Base-by-base conservation (phyloP, 2,329 filamentous ascomycete genomes). In the Aspergillus carbonarius region DNA sequence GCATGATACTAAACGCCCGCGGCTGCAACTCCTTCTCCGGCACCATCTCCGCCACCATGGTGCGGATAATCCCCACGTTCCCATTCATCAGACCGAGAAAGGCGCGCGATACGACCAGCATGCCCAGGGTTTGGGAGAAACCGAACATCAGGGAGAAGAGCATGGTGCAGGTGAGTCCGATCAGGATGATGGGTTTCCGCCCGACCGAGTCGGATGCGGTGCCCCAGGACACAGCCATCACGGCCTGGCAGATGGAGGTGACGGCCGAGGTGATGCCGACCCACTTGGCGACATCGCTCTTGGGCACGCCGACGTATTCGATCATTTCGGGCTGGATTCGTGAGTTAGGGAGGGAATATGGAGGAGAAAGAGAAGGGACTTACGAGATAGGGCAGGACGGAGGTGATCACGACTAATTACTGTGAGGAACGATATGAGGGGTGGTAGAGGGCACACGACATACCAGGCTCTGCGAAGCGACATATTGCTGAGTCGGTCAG, bases 1-100 rank as follows among this genome's bases (percentile, higher is more conserved):
- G 93, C 93, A 98, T 97, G 47, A 98, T 82, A 63, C 89, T 92
- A 74, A 98, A 98, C 0, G 95, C 95, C 54, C 87, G 82, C 0
- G 93, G 93, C 70, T 97, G 93, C 6, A 96, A 81, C 70, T 92
- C 89, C 72, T 85, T 92, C 73, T 95, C 87, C 0, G 92, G 90
- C 1, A 96, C 92, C 83, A 97, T 87, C 74, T 97, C 93, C 0
- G 93, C 93, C 2, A 97, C 92, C 79, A 95, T 92, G 15, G 92
- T 96, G 64, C 93, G 81, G 63, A 97, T 88, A 61, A 97, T 97
- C 1, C 95, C 90, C n/a, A 93, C 88, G 70, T 97, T 98, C 55
- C 93, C 95, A 70, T 96, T 97, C 46, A 90, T 88, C 9, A 88
- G 83, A 1, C 95, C 93, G 66, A 91, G 85, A n/a, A 97, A 78